These are phyloP conservation scores for Globisporangium megalacanthum DNA, from an alignment of 352 stramenopile species.

Conservation along the genomic window DNA sequence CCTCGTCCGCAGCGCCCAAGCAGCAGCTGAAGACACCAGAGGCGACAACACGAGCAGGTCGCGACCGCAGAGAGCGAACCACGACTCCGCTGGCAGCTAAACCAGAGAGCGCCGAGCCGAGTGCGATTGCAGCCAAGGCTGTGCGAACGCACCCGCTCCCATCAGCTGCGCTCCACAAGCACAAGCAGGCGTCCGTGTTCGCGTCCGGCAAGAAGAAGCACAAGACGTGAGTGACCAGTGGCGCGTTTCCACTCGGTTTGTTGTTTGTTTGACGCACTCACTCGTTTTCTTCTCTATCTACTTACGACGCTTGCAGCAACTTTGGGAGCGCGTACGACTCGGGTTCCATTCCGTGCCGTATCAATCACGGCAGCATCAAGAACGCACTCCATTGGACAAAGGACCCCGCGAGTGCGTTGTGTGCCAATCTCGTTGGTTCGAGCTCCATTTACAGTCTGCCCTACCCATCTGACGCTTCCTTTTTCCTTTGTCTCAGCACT, in stretches of 20 bases:
- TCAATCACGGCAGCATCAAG: constrained; percentile 76
- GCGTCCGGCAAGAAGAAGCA: constrained; percentile 63
- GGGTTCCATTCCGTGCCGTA: constrained; percentile 68
- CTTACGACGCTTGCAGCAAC: constrained; percentile 27
- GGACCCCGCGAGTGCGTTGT: constrained; percentile 36
- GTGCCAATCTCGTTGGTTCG: too few species aligned
- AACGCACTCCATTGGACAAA: constrained; percentile 72
- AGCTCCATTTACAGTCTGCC: neutral
- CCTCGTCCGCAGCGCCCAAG: constrained; percentile 8
- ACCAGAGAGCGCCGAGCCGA: neutral
- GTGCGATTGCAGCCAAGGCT: neutral
- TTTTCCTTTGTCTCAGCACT: constrained; percentile 21
- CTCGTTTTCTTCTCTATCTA: too few species aligned
- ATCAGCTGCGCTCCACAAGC: constrained; percentile 51
- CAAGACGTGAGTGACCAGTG: constrained; percentile 48
- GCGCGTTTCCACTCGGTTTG: too few species aligned
- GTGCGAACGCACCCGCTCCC: constrained; percentile 30
- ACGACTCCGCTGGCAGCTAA: constrained; percentile 18
- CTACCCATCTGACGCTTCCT: neutral
- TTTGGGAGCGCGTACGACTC: constrained; percentile 64
- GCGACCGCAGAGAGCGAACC: constrained; percentile 11
- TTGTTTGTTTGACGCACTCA: too few species aligned
- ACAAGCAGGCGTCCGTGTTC: constrained; percentile 75
- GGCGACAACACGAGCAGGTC: neutral
- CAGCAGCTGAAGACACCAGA: constrained; percentile 4